phyloP scores from a whole-genome alignment of 2,329 filamentous ascomycete species.

The Colletotrichum orchidophilum region DNA sequence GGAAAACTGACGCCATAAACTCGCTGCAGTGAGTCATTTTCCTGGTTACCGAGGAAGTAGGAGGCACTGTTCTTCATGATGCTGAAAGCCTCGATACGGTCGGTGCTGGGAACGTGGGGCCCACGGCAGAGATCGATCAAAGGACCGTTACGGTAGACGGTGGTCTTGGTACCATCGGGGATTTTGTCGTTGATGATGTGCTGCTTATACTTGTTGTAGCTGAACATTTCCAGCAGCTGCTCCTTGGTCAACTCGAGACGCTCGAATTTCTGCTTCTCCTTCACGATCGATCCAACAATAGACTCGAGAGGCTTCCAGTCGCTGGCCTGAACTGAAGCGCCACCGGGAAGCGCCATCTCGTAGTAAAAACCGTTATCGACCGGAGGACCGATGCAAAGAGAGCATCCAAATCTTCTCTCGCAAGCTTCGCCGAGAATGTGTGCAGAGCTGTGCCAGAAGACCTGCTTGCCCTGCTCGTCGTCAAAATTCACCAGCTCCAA shows the following conservation, averaged over 20 bases:
- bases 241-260: conserved; percentile 89
- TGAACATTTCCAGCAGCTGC: conserved; percentile 86
- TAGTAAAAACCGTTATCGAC: conserved; percentile 96
- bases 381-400: conserved; percentile 92
- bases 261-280: conserved; percentile 97
- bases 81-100: conserved; percentile 92
- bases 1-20: conserved; percentile 97
- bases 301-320: conserved; percentile 90
- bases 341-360: conserved; percentile 72
- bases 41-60: conserved; percentile 93
- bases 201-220: conserved; percentile 98
- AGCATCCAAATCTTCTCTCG: conserved; percentile 89
- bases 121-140: conserved; percentile 96
- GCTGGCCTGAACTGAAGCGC: conserved; percentile 72
- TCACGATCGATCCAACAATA: conserved; percentile 84
- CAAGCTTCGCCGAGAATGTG: conserved; percentile 96
- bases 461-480: conserved; percentile 80
- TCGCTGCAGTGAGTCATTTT: conserved; percentile 94
- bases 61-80: conserved; percentile 73
- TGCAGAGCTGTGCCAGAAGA: conserved; percentile 95
- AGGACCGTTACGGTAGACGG: conserved; percentile 93
- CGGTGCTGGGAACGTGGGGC: conserved; percentile 85
- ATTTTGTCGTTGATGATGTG: conserved; percentile 97
- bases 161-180: conserved; percentile 86
- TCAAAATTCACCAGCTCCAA: conserved; percentile 89